Evolutionary conservation across 208 protist genomes (phyloP).

Genomic region (Histomonas meleagridis): DNA sequence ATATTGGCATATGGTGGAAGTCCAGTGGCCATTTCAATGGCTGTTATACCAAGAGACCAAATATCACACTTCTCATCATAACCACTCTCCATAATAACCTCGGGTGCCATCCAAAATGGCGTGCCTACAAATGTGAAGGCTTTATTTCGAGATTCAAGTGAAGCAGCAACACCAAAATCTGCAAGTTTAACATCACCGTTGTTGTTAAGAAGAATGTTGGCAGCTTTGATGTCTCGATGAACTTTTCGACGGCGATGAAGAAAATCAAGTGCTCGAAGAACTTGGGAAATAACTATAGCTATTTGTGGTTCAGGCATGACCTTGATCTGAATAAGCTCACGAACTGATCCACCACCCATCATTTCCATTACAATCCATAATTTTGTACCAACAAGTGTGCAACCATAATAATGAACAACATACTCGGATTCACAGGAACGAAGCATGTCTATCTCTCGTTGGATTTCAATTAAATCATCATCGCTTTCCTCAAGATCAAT

Average conservation of each 20-base stretch:
- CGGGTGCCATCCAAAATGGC: constrained; percentile 55
- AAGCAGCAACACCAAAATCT: constrained; percentile 48
- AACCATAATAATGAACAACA: constrained; percentile 66
- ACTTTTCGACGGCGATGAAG: constrained; percentile 68
- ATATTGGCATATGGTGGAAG: constrained; percentile 44
- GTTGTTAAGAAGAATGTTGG: constrained; percentile 47
- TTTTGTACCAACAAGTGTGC: constrained; percentile 61
- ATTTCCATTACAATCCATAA: constrained; percentile 82
- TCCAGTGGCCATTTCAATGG: constrained; percentile 47
- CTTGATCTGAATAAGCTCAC: constrained; percentile 45
- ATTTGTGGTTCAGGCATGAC: background rate
- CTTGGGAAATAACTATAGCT: background rate
- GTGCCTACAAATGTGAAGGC: constrained; percentile 43
- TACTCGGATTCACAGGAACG: constrained; percentile 59
- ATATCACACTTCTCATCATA: constrained; percentile 47
- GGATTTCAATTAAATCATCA: constrained; percentile 76
- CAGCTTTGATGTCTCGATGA: constrained; percentile 55
- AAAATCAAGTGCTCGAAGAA: constrained; percentile 62
- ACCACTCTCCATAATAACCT: constrained; percentile 45
- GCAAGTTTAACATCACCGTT: constrained; percentile 48
- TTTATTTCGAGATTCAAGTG: background rate
- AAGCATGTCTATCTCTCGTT: constrained; percentile 69
- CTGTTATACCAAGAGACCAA: constrained; percentile 51
- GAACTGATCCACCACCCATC: constrained; percentile 60
- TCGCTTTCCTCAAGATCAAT: constrained; percentile 73